A percentile compares a stretch with the other conserved stretches of the same genome.
phyloP scores from a whole-genome alignment of 2,329 filamentous ascomycete species.

The Decorospora gaudefroyi region DNA sequence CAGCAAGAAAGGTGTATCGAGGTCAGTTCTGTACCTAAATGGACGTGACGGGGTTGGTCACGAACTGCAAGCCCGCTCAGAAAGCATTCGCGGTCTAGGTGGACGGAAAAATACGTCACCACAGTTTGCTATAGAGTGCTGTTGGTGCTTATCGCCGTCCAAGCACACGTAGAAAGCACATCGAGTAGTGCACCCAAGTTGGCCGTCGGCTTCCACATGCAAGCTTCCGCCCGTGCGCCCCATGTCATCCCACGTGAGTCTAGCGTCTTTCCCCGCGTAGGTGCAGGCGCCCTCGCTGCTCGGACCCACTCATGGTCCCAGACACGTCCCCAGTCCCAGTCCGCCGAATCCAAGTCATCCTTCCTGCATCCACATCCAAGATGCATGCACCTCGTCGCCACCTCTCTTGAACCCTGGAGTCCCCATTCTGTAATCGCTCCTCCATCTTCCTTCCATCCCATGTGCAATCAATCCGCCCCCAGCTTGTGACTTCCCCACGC shows the following conservation, averaged over 20 bases:
- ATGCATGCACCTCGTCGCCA: conserved; percentile 17
- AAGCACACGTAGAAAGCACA: too few relatives aligned
- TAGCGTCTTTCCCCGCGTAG: conserved; percentile 37
- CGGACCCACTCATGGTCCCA: conserved; percentile 29
- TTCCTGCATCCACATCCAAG: too few relatives aligned
- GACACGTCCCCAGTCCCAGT: conserved; percentile 17
- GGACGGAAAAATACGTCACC: too few relatives aligned
- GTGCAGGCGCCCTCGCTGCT: conserved; percentile 21
- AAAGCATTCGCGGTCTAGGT: too few relatives aligned
- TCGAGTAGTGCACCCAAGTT: not conserved
- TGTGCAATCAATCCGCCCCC: conserved; percentile 21
- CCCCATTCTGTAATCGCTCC: conserved; percentile 15
- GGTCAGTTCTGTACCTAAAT: too few relatives aligned
- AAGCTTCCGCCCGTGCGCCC: conserved; percentile 4
- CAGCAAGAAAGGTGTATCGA: too few relatives aligned
- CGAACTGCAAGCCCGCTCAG: too few relatives aligned
- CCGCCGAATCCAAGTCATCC: conserved; percentile 24
- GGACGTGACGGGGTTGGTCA: too few relatives aligned
- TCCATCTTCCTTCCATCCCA: conserved; percentile 19
- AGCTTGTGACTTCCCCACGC: conserved; percentile 37
- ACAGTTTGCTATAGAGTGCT: too few relatives aligned
- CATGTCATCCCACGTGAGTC: conserved; percentile 28
- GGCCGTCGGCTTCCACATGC: conserved; percentile 4
- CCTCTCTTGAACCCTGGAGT: conserved; percentile 9
- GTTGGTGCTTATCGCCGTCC: too few relatives aligned